Evolutionary conservation across 2,329 filamentous ascomycete genomes (phyloP).

Genomic region (Hypoxylon sp.): DNA sequence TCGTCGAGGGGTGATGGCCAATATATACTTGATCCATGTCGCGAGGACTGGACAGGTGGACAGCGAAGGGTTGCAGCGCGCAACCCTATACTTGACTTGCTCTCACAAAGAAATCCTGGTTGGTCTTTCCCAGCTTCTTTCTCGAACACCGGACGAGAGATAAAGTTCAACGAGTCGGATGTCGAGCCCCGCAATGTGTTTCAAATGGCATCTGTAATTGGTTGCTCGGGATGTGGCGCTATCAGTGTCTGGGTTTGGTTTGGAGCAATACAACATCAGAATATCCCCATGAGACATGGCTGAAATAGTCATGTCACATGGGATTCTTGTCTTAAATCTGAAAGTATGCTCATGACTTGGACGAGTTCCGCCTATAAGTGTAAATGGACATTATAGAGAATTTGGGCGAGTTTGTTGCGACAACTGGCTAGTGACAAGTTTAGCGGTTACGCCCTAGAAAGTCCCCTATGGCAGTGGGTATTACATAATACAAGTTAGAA

Average conservation of each 20-base stretch:
- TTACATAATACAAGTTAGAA: too few relatives aligned
- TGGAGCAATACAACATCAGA: slow-evolving; percentile 17
- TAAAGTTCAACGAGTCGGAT: slow-evolving; percentile 41
- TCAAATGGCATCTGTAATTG: slow-evolving; percentile 30
- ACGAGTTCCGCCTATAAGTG: background rate
- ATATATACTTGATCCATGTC: slow-evolving; percentile 52
- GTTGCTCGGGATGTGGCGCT: slow-evolving; percentile 6
- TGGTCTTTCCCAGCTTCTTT: slow-evolving; percentile 11
- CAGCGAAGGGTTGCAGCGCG: slow-evolving; percentile 32
- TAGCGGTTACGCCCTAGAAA: too few relatives aligned
- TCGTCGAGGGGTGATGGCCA: slow-evolving; percentile 40
- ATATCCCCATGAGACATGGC: slow-evolving; percentile 13
- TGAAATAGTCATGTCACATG: slow-evolving; percentile 14
- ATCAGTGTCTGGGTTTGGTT: slow-evolving; percentile 6
- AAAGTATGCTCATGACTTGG: background rate
- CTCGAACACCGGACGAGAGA: slow-evolving; percentile 3
- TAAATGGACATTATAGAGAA: background rate
- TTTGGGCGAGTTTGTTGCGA: background rate
- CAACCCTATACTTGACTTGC: slow-evolving; percentile 27
- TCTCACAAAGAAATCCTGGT: slow-evolving; percentile 9
- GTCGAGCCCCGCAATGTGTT: slow-evolving; percentile 40
- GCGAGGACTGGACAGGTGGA: slow-evolving; percentile 4
- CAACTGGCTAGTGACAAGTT: too few relatives aligned
- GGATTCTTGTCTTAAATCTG: background rate
- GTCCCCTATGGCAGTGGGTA: too few relatives aligned